phyloP scores from a whole-genome alignment of 129 eudicot genomes.

The Flaveria bidentis region DNA sequence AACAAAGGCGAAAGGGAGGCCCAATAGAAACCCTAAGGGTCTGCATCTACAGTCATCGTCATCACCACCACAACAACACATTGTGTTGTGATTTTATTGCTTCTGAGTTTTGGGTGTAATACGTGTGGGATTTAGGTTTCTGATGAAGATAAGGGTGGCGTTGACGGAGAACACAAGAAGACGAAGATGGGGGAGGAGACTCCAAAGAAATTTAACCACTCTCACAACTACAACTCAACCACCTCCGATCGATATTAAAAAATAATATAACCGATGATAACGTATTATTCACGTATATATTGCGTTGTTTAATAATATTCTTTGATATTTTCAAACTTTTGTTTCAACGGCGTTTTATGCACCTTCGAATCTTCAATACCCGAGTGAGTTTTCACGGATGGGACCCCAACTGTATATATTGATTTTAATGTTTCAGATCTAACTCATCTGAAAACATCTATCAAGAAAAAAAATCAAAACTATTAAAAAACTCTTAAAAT shows the following conservation, averaged over 20 bases:
- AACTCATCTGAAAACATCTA: too few relatives aligned
- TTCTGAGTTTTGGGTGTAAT: neutral
- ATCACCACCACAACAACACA: conserved; percentile 36
- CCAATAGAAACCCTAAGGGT: conserved; percentile 73
- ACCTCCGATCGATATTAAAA: neutral
- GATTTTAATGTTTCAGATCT: too few relatives aligned
- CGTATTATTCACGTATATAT: neutral
- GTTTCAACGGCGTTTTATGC: too few relatives aligned
- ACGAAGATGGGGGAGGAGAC: neutral
- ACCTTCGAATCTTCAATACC: too few relatives aligned
- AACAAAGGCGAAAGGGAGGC: conserved; percentile 81
- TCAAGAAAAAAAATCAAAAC: too few relatives aligned
- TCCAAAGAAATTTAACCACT: conserved; percentile 14
- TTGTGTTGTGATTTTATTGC: neutral
- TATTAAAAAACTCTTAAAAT: too few relatives aligned
- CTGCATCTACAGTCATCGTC: conserved; percentile 64
- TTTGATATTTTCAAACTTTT: too few relatives aligned
- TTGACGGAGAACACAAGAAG: conserved; percentile 42
- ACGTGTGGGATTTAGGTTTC: neutral
- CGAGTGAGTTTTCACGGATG: too few relatives aligned
- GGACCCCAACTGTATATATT: too few relatives aligned
- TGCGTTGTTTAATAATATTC: too few relatives aligned
- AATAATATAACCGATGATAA: too few relatives aligned
- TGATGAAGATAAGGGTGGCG: neutral
- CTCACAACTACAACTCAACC: conserved; percentile 27